Conservation (phyloP, 768 basidiomycete genomes). For the Amanita pallidorosea region DNA sequence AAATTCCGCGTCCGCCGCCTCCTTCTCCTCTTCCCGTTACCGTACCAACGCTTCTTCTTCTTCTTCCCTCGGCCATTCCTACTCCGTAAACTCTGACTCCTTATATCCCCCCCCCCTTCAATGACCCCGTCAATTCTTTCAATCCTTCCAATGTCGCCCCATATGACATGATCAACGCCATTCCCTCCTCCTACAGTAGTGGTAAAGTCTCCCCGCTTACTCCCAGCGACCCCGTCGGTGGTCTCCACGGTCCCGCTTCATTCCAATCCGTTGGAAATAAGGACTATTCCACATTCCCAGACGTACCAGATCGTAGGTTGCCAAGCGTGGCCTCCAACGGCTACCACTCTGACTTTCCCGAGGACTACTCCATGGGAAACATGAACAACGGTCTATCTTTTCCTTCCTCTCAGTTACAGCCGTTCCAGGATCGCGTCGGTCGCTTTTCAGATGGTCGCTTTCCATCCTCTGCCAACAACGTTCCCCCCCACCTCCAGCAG, state of each 20-base stretch:
- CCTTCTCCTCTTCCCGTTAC: conserved; percentile 52
- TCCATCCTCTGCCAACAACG: conserved; percentile 29
- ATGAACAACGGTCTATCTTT: conserved; percentile 38
- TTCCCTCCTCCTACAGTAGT: conserved; percentile 55
- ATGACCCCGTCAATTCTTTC: conserved; percentile 51
- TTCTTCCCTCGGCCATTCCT: conserved; percentile 51
- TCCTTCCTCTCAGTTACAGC: conserved; percentile 38
- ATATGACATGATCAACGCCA: conserved; percentile 56
- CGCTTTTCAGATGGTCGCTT: conserved; percentile 50
- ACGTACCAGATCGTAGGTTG: conserved; percentile 51
- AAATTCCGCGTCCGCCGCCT: conserved; percentile 24
- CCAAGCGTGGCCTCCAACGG: conserved; percentile 30
- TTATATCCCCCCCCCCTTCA: conserved; percentile 51
- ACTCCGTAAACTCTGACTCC: conserved; percentile 41
- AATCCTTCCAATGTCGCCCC: conserved; percentile 37
- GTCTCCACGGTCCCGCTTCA: conserved; percentile 42
- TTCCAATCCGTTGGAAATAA: conserved; percentile 41
- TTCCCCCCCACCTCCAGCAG: conserved; percentile 41
- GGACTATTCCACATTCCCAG: conserved; percentile 50
- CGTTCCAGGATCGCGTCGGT: conserved; percentile 46
- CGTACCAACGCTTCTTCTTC: conserved; percentile 64
- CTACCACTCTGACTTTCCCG: conserved; percentile 51
- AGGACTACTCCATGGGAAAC: conserved; percentile 47
- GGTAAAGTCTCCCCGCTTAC: conserved; percentile 73
- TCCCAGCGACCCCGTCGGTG: conserved; percentile 51